Conservation (phyloP, 192 early-diverging fungal genomes). For the Spizellomyces punctatus region DNA sequence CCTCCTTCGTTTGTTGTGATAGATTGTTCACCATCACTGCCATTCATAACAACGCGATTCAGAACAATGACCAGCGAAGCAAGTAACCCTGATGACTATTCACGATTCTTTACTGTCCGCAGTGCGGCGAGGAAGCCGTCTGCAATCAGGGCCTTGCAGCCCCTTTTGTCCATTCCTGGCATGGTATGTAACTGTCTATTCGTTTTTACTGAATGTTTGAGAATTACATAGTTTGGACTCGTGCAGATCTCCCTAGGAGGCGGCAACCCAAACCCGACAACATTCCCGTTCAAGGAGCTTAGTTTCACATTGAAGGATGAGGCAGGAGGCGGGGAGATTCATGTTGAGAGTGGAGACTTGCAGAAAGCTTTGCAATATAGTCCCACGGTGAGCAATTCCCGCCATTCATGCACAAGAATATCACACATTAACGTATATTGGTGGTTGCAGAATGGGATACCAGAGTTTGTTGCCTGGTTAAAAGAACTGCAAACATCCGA, state of each 20-base stretch:
- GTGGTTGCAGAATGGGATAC: conserved; percentile 43
- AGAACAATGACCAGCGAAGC: no score
- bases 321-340: conserved; percentile 41
- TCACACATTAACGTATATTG: background rate
- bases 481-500: conserved; percentile 47
- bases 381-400: conserved; percentile 31
- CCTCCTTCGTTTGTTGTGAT: no score
- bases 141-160: conserved; percentile 51
- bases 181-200: conserved; percentile 34
- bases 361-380: conserved; percentile 53
- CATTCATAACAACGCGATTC: no score
- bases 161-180: conserved; percentile 37
- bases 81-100: conserved; percentile 36
- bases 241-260: conserved; percentile 45
- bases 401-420: background rate
- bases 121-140: conserved; percentile 47
- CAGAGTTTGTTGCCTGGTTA: conserved; percentile 50
- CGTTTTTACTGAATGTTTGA: background rate
- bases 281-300: conserved; percentile 54
- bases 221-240: background rate
- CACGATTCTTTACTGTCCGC: conserved; percentile 36
- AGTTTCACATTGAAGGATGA: conserved; percentile 40
- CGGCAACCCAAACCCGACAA: conserved; percentile 51
- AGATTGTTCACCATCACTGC: no score
- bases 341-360: conserved; percentile 36